Percentiles rank a stretch among this genome's conserved stretches.
These are phyloP conservation scores for Chimonanthus salicifolius DNA, from an alignment of 164 flowering plant species.

Conservation along the genomic window DNA sequence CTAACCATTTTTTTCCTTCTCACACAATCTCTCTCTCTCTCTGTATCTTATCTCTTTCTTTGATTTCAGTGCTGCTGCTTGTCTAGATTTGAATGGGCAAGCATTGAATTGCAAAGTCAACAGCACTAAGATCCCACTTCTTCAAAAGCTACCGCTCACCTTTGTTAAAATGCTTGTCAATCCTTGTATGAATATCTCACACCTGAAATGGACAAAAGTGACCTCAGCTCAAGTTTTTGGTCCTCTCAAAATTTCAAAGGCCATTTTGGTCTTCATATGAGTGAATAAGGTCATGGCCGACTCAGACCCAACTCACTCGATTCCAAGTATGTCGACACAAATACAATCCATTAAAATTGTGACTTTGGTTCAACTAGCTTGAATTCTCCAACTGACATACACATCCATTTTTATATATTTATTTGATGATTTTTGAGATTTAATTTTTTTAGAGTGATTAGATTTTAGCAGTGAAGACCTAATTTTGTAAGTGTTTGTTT, in stretches of 20 bases:
- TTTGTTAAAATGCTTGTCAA: background rate
- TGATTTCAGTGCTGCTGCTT: too few relatives aligned
- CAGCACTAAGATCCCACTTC: background rate
- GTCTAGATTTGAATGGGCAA: background rate
- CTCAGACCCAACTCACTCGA: too few relatives aligned
- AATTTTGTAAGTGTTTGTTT: too few relatives aligned
- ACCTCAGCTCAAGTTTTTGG: background rate
- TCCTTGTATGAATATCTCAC: background rate
- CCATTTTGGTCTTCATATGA: background rate
- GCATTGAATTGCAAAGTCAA: background rate
- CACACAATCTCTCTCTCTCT: conserved; percentile 5
- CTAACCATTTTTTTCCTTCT: conserved; percentile 10
- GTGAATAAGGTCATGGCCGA: too few relatives aligned
- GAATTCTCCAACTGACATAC: too few relatives aligned
- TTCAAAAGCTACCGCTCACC: background rate
- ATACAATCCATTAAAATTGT: too few relatives aligned
- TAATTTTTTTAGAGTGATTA: too few relatives aligned
- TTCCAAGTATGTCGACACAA: too few relatives aligned
- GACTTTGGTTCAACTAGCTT: too few relatives aligned
- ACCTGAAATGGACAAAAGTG: background rate
- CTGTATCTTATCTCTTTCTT: background rate
- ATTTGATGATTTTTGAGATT: too few relatives aligned
- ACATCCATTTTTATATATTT: too few relatives aligned
- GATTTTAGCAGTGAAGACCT: too few relatives aligned
- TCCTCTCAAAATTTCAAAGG: background rate